These are phyloP conservation scores for Fusarium sp. DNA, from an alignment of 2,329 filamentous ascomycete genomes.

Conservation along the genomic window DNA sequence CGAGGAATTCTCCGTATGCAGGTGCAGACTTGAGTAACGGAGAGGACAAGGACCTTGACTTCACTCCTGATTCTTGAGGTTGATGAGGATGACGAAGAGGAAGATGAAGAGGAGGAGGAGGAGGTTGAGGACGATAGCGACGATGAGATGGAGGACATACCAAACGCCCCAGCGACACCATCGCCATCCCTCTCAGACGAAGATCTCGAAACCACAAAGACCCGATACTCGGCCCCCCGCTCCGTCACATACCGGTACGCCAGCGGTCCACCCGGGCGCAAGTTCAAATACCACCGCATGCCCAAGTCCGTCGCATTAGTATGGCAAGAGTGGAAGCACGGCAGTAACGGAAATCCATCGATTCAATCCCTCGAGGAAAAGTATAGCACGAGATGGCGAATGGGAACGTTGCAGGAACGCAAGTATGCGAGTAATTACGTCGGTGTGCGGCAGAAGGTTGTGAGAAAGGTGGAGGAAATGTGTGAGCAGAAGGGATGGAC, in stretches of 20 bases:
- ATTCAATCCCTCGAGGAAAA: constrained; percentile 33
- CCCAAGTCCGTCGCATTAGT: constrained; percentile 33
- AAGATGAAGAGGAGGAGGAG: neutral
- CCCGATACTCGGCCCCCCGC: constrained; percentile 33
- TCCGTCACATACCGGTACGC: constrained; percentile 26
- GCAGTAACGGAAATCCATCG: constrained; percentile 28
- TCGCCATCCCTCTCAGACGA: neutral
- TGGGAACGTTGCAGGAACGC: constrained; percentile 18
- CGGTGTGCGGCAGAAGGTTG: constrained; percentile 33
- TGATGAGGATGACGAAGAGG: neutral
- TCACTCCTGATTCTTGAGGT: neutral
- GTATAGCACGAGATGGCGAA: constrained; percentile 35
- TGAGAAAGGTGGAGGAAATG: constrained; percentile 30
- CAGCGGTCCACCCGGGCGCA: constrained; percentile 13
- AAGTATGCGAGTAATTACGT: constrained; percentile 43
- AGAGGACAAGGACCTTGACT: neutral
- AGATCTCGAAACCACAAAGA: neutral
- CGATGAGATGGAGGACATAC: neutral
- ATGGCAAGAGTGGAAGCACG: constrained; percentile 39
- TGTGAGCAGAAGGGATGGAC: neutral
- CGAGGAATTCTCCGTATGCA: neutral
- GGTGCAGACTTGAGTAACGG: neutral
- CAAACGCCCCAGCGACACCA: neutral
- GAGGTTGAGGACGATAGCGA: neutral
- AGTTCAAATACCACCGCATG: constrained; percentile 37